Evolutionary conservation across 306 rosid species (phyloP), one percentile per base, ranked within the genome.

Genomic region (Cucurbita moschata): DNA sequence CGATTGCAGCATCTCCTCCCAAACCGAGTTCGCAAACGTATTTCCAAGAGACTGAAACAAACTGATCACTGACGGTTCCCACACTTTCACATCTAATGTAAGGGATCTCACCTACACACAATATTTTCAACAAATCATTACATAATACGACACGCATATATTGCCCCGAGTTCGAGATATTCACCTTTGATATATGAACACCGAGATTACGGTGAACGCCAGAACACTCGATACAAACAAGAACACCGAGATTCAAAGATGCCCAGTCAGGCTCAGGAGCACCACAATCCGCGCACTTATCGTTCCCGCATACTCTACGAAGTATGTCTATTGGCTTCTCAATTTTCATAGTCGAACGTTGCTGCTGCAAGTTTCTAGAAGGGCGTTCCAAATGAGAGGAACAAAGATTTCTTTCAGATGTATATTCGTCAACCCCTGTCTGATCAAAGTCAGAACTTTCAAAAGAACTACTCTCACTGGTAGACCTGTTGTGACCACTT

Each of bases 161-260:
- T 30, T 7, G 43, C 44, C 73, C 72, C 26, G 21, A 73, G 73
- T 39, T 80, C 30, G 14, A 10, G 66, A 37, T 60, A 71, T 58
- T 64, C 79, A 91, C 99, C 99, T 95, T 95, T 40, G 99, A 95
- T 83, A 95, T 91, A 85, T 95, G 97, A 49, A 95, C 99, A 75
- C 99, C 99, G 67, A 95, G 97, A 81, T 95, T 95, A n/a, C 97
- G 92, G 76, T 95, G 99, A 83, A 95, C 99, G 64, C 97, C 99
- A 72, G 97, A 95, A 77, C 99, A 95, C 78, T 95, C 99, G 13
- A 95, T 95, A 84, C 99, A 95, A 79, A 95, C 97, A 81, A 95
- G 99, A 80, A 95, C 93, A 7, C 99, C 99, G 49, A 95, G 97
- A 88, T 95, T 95, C 80, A 95, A 81, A 60, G 99, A 95, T 61